These are phyloP conservation scores for Aspergillus cavernicola DNA, from an alignment of 495 filamentous ascomycete species.

Conservation along the genomic window DNA sequence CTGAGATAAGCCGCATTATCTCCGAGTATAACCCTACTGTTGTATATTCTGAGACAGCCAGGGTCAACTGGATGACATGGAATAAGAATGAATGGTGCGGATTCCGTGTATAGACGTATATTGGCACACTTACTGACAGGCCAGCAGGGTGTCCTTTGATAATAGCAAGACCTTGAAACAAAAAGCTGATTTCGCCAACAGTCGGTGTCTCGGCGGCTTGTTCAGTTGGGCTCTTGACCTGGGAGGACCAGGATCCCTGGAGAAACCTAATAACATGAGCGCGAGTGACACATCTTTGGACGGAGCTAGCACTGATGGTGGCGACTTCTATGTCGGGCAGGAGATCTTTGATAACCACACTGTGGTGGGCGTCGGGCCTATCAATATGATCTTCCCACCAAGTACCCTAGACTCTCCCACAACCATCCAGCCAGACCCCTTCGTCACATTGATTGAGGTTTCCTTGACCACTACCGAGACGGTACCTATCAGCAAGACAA, in stretches of 20 bases:
- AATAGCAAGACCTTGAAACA: background rate
- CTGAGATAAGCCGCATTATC: too few relatives aligned
- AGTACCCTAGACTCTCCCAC: background rate
- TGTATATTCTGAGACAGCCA: too few relatives aligned
- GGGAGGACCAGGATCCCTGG: slow-evolving; percentile 1
- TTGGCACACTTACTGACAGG: too few relatives aligned
- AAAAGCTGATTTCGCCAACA: slow-evolving; percentile 6
- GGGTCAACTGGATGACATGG: too few relatives aligned
- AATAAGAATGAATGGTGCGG: too few relatives aligned
- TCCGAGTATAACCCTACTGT: too few relatives aligned
- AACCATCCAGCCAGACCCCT: background rate
- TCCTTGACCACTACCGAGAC: background rate
- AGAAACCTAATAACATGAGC: slow-evolving; percentile 1
- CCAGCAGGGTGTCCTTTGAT: background rate
- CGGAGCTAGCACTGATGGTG: background rate
- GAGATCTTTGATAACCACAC: background rate
- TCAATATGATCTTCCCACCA: background rate
- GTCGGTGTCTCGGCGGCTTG: background rate
- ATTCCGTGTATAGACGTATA: too few relatives aligned
- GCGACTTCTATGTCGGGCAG: background rate
- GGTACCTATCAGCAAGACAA: too few relatives aligned
- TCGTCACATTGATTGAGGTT: background rate
- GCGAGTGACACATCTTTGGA: background rate
- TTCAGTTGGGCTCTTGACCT: slow-evolving; percentile 6
- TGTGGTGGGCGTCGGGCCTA: background rate